Evolutionary conservation across 139 green algal genomes (phyloP).

Genomic region (Parachlorella kessleri): DNA sequence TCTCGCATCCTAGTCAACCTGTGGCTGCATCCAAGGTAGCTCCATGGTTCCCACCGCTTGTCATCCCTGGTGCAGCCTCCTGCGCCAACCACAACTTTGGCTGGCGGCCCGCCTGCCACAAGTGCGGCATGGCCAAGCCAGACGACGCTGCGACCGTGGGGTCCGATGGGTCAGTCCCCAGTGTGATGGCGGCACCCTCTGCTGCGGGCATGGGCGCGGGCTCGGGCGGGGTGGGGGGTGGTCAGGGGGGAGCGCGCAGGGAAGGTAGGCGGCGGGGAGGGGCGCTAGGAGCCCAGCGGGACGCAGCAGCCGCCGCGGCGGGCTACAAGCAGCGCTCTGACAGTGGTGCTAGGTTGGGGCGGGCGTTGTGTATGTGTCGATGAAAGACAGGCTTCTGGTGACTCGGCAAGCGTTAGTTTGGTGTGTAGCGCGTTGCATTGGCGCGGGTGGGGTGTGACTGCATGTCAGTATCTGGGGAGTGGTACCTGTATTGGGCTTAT

Average conservation of each 20-base stretch:
- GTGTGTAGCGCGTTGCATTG: neutral
- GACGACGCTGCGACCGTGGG: neutral
- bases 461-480: neutral
- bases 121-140: neutral
- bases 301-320: neutral
- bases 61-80: too few relatives aligned
- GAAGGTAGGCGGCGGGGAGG: neutral
- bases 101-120: neutral
- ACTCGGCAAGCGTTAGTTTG: neutral
- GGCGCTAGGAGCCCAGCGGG: neutral
- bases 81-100: neutral
- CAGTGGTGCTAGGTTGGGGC: neutral
- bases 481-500: neutral
- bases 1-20: too few relatives aligned
- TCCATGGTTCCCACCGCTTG: too few relatives aligned
- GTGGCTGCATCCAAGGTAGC: too few relatives aligned
- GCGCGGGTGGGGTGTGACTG: neutral
- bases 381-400: neutral
- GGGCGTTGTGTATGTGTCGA: neutral
- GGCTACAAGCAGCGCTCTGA: neutral
- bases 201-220: neutral
- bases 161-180: neutral
- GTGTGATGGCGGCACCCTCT: neutral
- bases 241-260: neutral
- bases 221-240: neutral